These are phyloP conservation scores for Beauveria scarabaeidicola DNA, from an alignment of 2,329 filamentous ascomycete species.

Conservation along the genomic window DNA sequence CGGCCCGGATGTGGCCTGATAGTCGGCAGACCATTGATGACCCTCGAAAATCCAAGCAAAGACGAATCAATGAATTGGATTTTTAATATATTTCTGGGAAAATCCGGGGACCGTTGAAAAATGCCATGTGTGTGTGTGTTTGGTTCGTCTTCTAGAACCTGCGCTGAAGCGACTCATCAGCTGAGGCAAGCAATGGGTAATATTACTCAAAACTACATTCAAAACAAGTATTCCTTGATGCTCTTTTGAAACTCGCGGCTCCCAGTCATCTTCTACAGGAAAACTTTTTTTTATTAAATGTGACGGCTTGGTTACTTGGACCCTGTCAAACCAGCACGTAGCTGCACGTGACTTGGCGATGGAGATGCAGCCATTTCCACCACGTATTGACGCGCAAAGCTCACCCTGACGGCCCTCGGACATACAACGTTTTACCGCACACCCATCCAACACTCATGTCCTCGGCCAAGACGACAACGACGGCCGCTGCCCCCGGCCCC, in stretches of 20 bases:
- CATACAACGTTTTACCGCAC: too few relatives aligned
- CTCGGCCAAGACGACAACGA: constrained; percentile 6
- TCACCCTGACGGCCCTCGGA: not conserved
- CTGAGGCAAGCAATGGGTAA: not conserved
- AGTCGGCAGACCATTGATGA: not conserved
- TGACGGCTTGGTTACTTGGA: not conserved
- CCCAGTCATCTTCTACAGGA: too few relatives aligned
- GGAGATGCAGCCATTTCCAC: not conserved
- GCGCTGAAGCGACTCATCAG: not conserved
- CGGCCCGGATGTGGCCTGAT: constrained; percentile 2
- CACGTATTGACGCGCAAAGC: not conserved
- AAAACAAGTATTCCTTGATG: not conserved
- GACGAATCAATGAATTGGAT: not conserved
- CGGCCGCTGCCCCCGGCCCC: constrained; percentile 11
- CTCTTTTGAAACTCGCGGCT: not conserved
- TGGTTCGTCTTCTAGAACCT: not conserved
- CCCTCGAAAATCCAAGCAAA: not conserved
- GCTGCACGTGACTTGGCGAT: constrained; percentile 10
- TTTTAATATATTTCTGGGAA: not conserved
- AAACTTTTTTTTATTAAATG: not conserved
- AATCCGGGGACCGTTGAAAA: not conserved
- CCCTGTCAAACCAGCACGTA: not conserved
- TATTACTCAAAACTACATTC: not conserved
- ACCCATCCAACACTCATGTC: not conserved
- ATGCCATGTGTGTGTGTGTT: not conserved